These are phyloP conservation scores for Quercus engelmannii DNA, from an alignment of 306 rosid genomes.

Conservation along the genomic window DNA sequence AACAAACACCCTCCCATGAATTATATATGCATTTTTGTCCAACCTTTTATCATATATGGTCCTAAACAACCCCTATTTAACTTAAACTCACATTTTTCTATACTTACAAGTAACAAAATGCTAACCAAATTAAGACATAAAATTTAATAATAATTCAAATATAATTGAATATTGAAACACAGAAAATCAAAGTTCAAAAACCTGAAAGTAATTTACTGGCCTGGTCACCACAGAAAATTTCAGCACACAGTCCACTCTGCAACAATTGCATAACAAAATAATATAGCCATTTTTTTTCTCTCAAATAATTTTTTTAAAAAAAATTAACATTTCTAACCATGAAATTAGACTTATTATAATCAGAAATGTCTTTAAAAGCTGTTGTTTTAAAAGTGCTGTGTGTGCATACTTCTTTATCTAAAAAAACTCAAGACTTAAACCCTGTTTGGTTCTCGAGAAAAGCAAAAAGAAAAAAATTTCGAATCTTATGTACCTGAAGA, in stretches of 20 bases:
- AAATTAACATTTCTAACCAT: neutral
- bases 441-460: neutral
- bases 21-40: neutral
- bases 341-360: too few relatives aligned
- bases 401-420: too few relatives aligned
- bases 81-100: too few relatives aligned
- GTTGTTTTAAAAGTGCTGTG: too few relatives aligned
- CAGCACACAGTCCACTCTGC: conserved; percentile 57
- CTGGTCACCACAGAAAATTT: conserved; percentile 36
- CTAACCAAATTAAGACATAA: neutral
- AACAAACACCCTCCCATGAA: neutral
- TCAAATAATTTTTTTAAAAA: neutral
- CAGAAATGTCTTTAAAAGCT: neutral
- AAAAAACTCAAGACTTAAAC: too few relatives aligned
- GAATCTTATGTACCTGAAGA: conserved; percentile 30
- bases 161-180: neutral
- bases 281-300: neutral
- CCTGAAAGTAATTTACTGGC: conserved; percentile 41
- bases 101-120: neutral
- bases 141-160: neutral
- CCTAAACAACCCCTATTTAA: neutral
- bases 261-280: neutral
- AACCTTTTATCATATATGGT: neutral
- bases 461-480: neutral
- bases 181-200: conserved; percentile 10